Conservation (phyloP, 495 filamentous ascomycete species). For the Darksidea phi region DNA sequence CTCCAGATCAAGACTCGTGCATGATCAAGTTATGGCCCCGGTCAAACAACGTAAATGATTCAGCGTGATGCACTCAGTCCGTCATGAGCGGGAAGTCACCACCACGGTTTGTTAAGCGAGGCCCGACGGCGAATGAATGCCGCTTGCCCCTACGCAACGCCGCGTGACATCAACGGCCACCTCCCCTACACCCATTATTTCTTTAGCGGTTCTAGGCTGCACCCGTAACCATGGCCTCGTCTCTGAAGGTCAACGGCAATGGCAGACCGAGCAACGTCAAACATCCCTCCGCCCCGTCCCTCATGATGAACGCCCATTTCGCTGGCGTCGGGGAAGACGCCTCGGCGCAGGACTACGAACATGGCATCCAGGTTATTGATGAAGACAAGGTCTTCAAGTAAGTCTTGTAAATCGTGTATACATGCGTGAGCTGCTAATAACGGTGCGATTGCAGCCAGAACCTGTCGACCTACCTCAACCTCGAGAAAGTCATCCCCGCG, state of each 20-base stretch:
- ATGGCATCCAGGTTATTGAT: constrained; percentile 95
- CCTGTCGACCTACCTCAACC: constrained; percentile 74
- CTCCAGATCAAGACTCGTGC: background rate
- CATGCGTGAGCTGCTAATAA: constrained; percentile 18
- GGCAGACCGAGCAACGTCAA: constrained; percentile 31
- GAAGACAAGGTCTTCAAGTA: constrained; percentile 97
- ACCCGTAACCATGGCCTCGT: constrained; percentile 13
- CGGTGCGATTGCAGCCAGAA: constrained; percentile 56
- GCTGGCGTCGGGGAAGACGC: constrained; percentile 69
- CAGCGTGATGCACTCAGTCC: constrained; percentile 6
- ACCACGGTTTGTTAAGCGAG: constrained; percentile 26
- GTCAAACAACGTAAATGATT: background rate
- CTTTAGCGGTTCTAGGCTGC: background rate
- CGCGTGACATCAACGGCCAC: constrained; percentile 35
- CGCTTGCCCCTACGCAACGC: constrained; percentile 12
- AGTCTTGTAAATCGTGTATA: constrained; percentile 32
- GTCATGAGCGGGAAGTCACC: constrained; percentile 12
- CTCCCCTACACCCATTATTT: constrained; percentile 24
- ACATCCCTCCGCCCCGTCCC: constrained; percentile 51
- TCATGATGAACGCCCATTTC: constrained; percentile 86
- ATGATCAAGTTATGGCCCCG: background rate
- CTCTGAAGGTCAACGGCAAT: constrained; percentile 33
- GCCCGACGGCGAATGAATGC: constrained; percentile 7
- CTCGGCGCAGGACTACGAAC: constrained; percentile 70
- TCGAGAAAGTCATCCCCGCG: constrained; percentile 74